Evolutionary conservation across 1,284 basidiomycete genomes (phyloP), one percentile per base, ranked within the genome.

Genomic region (Phellinidium pouzarii): DNA sequence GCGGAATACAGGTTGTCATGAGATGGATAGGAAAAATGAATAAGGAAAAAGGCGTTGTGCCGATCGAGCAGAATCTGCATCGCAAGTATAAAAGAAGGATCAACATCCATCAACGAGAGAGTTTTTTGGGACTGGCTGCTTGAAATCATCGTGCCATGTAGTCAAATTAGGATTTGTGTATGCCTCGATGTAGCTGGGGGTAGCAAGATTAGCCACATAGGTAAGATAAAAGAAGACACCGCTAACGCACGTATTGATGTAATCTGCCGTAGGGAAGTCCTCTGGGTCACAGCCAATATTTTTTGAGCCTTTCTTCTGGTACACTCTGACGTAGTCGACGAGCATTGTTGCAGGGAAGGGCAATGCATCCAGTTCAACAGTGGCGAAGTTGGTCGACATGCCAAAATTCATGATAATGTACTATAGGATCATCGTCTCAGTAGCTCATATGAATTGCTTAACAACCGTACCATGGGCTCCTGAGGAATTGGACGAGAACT

Each of bases 281-380:
- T 63, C 54, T 2, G 81, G 80, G 59, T 78, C 75, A 62, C 81
- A 84, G 3, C 79, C 79, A 22, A 82, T 65, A 58, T 76, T 77
- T 19, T 68, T 71, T 26, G 68, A 45, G 20, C 64, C 66, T 22
- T 66, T 64, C 42, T 74, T 65, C 59, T 77, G 78, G 60, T 80
- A 82, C 14, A 84, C 76, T 11, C 82, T 70, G n/a, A 84, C 72
- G 58, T 81, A 84, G 60, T 84, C 82, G 40, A 84, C 63, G 20
- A 70, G 65, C 75, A 81, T 76, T 26, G 64, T 61, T 22, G 64
- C 65, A 1, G 74, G 73, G 59, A 68, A 74, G 2, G 54, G 50
- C 22, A 74, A 62, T 17, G 70, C 25, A 3, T 51, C 50, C 41
- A 67, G 65, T 50, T 72, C 64, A 50, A 73, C 69, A 4, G 60